Evolutionary conservation across 176 grass and related monocot species (phyloP), one percentile per base, ranked within the genome.

Genomic region (Carex parvula): DNA sequence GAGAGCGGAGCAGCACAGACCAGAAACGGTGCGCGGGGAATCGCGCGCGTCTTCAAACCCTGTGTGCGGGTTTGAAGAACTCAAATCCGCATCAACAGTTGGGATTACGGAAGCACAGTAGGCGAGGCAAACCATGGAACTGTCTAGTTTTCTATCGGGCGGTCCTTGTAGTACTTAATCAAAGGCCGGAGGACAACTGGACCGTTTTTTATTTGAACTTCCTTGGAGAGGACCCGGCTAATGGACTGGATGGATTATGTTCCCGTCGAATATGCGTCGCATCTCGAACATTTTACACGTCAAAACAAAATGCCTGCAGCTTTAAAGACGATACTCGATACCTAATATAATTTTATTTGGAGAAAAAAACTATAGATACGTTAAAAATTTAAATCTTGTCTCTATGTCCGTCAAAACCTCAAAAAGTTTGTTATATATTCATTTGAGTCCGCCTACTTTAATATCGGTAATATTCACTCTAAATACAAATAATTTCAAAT

Each of bases 1-100:
- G 8, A 62, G 60, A 22, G 8, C 20, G 11, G 20, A 24, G 60
- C 60, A 41, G 70, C 17, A 3, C 70, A 24, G 4, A 6, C 41
- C 1, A 22, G 41, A 29, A 76, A 55, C 48, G 48, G 50, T 76
- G 72, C 72, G 72, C 48, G 48, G 72, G 72, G 72, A 76, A 76
- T 55, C 6, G 44, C 21, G 46, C 46, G 53, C 15, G 11, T 29
- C 71, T 54, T 67, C 4, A 35, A 67, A 67, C 2, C 60, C 20
- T 1, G 8, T 46, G 18, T 2, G 20, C 10, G 20, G 44, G 4
- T 53, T 71, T 21, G 7, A 16, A 6, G 64, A 2, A 8, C 2
- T 3, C 7, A 10, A 71, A 71, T 71, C 68, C 3, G 46, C 46
- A 53, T 6, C 70, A 74, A 74, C 15, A 5, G 44, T 52, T 24